These are phyloP conservation scores for Haplographium delicatum DNA, from an alignment of 495 filamentous ascomycete genomes.

Conservation along the genomic window DNA sequence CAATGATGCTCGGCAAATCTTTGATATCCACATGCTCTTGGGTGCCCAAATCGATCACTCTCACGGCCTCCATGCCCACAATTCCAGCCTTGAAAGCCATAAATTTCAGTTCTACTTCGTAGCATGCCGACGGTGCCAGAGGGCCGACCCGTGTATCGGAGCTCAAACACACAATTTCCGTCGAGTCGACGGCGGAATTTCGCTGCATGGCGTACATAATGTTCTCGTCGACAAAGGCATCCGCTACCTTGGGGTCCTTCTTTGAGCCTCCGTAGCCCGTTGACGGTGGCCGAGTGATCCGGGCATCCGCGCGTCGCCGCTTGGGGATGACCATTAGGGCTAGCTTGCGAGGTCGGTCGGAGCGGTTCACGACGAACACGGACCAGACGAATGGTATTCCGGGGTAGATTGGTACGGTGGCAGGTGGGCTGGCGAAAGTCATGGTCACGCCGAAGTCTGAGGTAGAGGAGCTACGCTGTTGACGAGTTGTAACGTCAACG, in stretches of 20 bases:
- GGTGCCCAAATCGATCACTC: conserved; percentile 74
- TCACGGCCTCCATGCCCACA: conserved; percentile 70
- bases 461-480: conserved; percentile 43
- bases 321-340: conserved; percentile 75
- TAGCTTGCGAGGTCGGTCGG: conserved; percentile 59
- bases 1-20: conserved; percentile 72
- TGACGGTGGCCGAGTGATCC: conserved; percentile 51
- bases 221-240: conserved; percentile 80
- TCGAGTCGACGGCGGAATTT: conserved; percentile 61
- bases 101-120: conserved; percentile 73
- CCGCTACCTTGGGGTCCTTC: conserved; percentile 47
- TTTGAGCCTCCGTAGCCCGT: conserved; percentile 28
- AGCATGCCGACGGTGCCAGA: conserved; percentile 69
- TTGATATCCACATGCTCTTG: conserved; percentile 79
- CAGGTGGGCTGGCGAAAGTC: conserved; percentile 61
- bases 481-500: conserved; percentile 40
- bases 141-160: conserved; percentile 82
- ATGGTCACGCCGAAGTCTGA: conserved; percentile 68
- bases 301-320: conserved; percentile 61
- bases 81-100: conserved; percentile 71
- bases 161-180: conserved; percentile 74
- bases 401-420: conserved; percentile 47
- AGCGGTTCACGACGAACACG: conserved; percentile 83
- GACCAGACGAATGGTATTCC: conserved; percentile 81
- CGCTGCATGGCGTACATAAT: conserved; percentile 79